Evolutionary conservation across 371 early-diverging fungal species (phyloP).

Genomic region (Zychaea mexicana): DNA sequence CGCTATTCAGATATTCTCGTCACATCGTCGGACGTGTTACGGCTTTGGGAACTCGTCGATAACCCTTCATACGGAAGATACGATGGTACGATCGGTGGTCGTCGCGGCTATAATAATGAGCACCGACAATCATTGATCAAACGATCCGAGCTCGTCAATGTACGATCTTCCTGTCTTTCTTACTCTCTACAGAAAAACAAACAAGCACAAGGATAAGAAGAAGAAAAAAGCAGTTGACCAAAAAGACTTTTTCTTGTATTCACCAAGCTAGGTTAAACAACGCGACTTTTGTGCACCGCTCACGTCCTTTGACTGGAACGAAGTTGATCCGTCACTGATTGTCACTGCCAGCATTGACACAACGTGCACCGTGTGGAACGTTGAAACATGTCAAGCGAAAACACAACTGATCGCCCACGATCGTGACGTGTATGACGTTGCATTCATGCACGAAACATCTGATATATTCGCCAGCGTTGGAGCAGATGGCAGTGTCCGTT

Average conservation of each 20-base stretch:
- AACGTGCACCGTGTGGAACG: slow-evolving; percentile 98
- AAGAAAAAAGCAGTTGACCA: not conserved
- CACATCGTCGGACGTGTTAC: slow-evolving; percentile 85
- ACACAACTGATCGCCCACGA: slow-evolving; percentile 98
- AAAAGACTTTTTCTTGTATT: not conserved
- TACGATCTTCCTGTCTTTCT: slow-evolving; percentile 14
- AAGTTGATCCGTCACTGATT: slow-evolving; percentile 77
- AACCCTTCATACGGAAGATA: slow-evolving; percentile 32
- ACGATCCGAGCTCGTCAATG: slow-evolving; percentile 59
- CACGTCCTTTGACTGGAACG: slow-evolving; percentile 97
- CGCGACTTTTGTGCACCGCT: slow-evolving; percentile 83
- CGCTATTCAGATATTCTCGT: slow-evolving; percentile 77
- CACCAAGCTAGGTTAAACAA: slow-evolving; percentile 49
- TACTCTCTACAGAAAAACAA: too few species aligned
- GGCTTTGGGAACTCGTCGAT: slow-evolving; percentile 86
- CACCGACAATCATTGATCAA: slow-evolving; percentile 31
- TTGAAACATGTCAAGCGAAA: slow-evolving; percentile 90
- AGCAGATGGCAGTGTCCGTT: slow-evolving; percentile 95
- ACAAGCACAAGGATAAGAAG: not conserved
- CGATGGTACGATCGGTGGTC: slow-evolving; percentile 43
- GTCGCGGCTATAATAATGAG: slow-evolving; percentile 13
- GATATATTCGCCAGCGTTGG: slow-evolving; percentile 97
- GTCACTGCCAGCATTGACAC: slow-evolving; percentile 96
- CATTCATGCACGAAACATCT: slow-evolving; percentile 80
- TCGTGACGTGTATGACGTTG: slow-evolving; percentile 95